Evolutionary conservation across 805 yeast species (phyloP).

Genomic region (Debaryomyces prosopidis): DNA sequence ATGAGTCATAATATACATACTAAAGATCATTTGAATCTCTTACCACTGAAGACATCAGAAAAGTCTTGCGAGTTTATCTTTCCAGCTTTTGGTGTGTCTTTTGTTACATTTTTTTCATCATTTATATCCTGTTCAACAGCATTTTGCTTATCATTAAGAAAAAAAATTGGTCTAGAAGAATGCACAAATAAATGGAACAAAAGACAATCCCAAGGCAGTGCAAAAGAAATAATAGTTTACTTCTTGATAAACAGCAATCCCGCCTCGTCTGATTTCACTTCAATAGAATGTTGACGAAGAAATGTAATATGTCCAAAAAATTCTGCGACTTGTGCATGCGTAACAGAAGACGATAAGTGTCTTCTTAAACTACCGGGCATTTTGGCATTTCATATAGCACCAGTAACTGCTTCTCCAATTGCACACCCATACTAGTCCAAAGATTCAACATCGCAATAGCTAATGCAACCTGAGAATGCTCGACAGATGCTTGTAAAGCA

Average conservation of each 20-base stretch:
- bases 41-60: no score
- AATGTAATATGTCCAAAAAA: slow-evolving; percentile 22
- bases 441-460: slow-evolving; percentile 36
- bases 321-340: slow-evolving; percentile 15
- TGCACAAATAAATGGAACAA: slow-evolving; percentile 27
- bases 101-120: background rate
- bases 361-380: slow-evolving; percentile 26
- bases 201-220: slow-evolving; percentile 26
- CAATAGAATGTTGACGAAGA: slow-evolving; percentile 22
- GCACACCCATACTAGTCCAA: slow-evolving; percentile 38
- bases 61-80: background rate
- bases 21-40: no score
- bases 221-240: slow-evolving; percentile 25
- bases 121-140: background rate
- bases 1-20: no score
- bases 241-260: slow-evolving; percentile 31
- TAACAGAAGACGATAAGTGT: slow-evolving; percentile 22
- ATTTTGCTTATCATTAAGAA: slow-evolving; percentile 25
- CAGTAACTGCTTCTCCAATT: slow-evolving; percentile 40
- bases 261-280: slow-evolving; percentile 27
- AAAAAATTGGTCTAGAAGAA: slow-evolving; percentile 33
- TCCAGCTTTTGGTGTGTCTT: background rate
- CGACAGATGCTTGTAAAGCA: slow-evolving; percentile 42
- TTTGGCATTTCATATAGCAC: slow-evolving; percentile 31
- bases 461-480: slow-evolving; percentile 42